These are phyloP conservation scores for Russula foetens DNA, from an alignment of 768 basidiomycete genomes.

Conservation along the genomic window DNA sequence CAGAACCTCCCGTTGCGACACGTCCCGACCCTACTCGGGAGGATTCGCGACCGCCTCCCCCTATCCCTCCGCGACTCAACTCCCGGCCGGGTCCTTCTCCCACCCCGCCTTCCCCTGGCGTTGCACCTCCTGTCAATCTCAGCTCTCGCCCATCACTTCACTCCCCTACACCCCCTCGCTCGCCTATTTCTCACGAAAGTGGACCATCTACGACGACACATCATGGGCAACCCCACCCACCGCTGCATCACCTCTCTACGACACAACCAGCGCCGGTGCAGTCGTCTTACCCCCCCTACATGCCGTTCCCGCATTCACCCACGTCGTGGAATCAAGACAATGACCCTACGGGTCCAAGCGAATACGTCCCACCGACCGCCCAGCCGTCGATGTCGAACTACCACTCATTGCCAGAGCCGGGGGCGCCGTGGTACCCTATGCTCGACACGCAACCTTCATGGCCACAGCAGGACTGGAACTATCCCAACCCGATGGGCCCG, in stretches of 20 bases:
- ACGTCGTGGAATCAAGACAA: background rate
- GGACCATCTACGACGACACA: background rate
- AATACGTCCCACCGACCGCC: background rate
- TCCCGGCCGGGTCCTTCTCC: background rate
- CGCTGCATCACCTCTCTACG: background rate
- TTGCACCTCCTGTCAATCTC: conserved; percentile 8
- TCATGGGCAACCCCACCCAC: background rate
- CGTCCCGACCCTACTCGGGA: conserved; percentile 4
- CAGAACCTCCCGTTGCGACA: conserved; percentile 1
- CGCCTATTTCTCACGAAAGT: background rate
- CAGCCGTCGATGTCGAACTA: background rate
- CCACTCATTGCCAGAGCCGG: background rate
- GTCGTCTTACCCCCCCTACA: background rate
- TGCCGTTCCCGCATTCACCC: background rate
- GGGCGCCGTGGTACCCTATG: background rate
- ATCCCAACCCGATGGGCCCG: background rate
- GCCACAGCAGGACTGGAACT: background rate
- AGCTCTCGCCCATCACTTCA: conserved; percentile 8
- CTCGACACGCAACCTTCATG: background rate
- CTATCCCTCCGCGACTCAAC: conserved; percentile 12
- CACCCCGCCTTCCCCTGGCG: background rate
- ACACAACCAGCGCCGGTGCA: background rate
- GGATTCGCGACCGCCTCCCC: conserved; percentile 2
- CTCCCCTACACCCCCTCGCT: background rate
- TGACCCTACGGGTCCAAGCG: background rate